Base-by-base conservation (phyloP, 345 rosid species). In the Heritiera fomes region DNA sequence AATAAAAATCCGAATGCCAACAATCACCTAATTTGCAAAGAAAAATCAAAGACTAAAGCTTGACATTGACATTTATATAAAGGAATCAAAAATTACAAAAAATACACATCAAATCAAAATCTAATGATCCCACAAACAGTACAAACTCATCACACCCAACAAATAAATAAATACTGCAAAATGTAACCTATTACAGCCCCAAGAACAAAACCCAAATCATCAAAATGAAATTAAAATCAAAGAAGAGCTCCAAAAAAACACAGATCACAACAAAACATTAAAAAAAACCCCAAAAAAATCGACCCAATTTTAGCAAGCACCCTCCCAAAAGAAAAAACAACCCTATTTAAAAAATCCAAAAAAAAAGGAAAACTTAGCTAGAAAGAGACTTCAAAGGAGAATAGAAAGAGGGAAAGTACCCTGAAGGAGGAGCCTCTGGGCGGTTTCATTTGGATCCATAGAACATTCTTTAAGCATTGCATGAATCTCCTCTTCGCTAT, bases 381-480 rank as follows among this genome's bases (percentile, higher is more conserved):
- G 18, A 17, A 8, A 55, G n/a, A 38, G 38, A 56, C 49, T 32
- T 50, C 7, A 32, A 50, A 30, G 45, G 8, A 28, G 23, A 53
- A 41, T 61, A 47, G 46, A 56, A 69, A 59, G 34, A 79, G 78
- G 41, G 11, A 61, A 0, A 72, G 66, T 65, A 95, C 98, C 98
- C 84, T 89, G 92, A 68, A 46, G 74, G 66, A 92, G 93, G 23
- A 95, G 87, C 84, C 86, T 92, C 73, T 93, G 94, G 65, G 83
- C 45, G 62, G 98, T 86, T 87, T 95, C 98, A 68, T 95, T 90
- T 65, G 97, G 98, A 93, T 95, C 93, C 98, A 93, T 93, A 30
- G 89, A 87, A 50, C 98, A 95, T 73, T 93, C 97, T 83, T 81
- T 87, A 59, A 95, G 97, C 95, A 91, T 93, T 85, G 98, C 95